A percentile compares a stretch with the other conserved stretches of the same genome.
phyloP scores from a whole-genome alignment of 148 eudicot species.

The Rhododendron simsii region DNA sequence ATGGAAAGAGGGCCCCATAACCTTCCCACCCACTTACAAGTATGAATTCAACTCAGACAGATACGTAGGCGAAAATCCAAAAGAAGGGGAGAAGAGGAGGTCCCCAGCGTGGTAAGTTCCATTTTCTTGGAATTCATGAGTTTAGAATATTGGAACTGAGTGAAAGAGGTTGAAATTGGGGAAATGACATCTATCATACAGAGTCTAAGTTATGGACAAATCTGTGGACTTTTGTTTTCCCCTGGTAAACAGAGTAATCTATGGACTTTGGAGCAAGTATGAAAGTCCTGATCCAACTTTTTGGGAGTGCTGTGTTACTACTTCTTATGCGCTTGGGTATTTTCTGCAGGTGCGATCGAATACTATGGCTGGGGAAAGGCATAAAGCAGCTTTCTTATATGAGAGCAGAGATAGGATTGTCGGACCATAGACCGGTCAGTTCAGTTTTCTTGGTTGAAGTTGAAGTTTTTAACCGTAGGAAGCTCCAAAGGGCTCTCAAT shows the following conservation, averaged over 20 bases:
- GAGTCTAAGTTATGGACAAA: neutral
- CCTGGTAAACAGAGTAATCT: neutral
- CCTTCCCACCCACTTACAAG: constrained; percentile 91
- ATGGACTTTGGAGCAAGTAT: neutral
- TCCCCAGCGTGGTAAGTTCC: constrained; percentile 89
- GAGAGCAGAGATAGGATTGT: constrained; percentile 59
- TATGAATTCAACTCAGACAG: constrained; percentile 70
- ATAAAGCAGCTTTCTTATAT: constrained; percentile 69
- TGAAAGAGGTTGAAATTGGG: neutral
- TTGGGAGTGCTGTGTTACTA: neutral
- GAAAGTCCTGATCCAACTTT: neutral
- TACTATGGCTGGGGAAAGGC: constrained; percentile 87
- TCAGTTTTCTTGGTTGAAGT: constrained; percentile 73
- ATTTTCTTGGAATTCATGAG: neutral
- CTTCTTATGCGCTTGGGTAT: neutral
- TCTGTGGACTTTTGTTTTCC: neutral
- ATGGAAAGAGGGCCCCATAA: constrained; percentile 83
- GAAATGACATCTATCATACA: neutral
- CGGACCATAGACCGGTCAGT: constrained; percentile 94
- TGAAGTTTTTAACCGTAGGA: constrained; percentile 67
- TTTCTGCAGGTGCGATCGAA: constrained; percentile 83
- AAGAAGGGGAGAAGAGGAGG: constrained; percentile 88
- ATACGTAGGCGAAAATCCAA: constrained; percentile 76
- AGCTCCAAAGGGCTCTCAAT: constrained; percentile 74
- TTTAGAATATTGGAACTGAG: neutral